Conservation (phyloP, 768 basidiomycete species). For the Hygrocybe punicea region DNA sequence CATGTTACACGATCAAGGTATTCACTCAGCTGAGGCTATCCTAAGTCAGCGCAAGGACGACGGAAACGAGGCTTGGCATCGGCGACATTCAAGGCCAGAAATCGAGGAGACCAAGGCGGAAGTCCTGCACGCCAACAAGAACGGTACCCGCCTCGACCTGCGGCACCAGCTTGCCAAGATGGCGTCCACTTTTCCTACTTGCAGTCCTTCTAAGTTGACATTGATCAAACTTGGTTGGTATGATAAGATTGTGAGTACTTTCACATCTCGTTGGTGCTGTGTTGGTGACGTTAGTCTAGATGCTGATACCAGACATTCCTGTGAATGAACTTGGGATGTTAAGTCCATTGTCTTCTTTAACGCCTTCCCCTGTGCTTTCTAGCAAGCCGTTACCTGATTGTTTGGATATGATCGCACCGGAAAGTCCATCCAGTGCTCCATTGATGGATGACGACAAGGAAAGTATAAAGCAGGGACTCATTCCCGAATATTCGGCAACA, state of each 20-base stretch:
- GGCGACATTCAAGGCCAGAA: conserved; percentile 20
- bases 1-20: conserved; percentile 26
- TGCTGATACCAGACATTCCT: not conserved
- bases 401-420: not conserved
- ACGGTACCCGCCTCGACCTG: conserved; percentile 35
- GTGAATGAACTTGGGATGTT: not conserved
- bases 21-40: conserved; percentile 43
- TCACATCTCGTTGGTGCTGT: not conserved
- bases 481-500: not conserved
- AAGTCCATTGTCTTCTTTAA: not conserved
- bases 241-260: conserved; percentile 33
- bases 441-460: not conserved
- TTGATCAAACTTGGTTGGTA: conserved; percentile 59
- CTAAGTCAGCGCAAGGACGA: conserved; percentile 26
- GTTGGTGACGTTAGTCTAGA: not conserved
- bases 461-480: not conserved
- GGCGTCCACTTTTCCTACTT: conserved; percentile 47
- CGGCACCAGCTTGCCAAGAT: conserved; percentile 41
- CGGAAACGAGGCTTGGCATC: conserved; percentile 32
- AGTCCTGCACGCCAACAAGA: conserved; percentile 22
- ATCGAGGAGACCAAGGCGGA: conserved; percentile 6
- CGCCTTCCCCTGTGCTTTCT: not conserved
- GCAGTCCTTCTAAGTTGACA: conserved; percentile 44
- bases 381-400: not conserved
- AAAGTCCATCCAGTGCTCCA: not conserved